Evolutionary conservation across 805 yeast genomes (phyloP).

Genomic region (Barnettozyma vustinii): DNA sequence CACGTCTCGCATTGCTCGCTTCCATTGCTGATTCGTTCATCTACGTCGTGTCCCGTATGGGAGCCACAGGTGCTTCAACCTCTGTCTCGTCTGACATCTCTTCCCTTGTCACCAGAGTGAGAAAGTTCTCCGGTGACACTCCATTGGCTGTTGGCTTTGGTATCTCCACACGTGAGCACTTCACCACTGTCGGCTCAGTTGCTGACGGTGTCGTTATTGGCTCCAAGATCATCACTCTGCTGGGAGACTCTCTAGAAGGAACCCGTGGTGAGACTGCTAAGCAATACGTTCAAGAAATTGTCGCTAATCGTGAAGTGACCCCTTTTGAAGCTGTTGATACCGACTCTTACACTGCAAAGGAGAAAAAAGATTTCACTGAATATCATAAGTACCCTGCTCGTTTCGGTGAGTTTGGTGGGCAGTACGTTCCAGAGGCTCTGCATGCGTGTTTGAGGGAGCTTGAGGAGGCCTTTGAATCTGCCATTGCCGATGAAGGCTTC

Average conservation of each 20-base stretch:
- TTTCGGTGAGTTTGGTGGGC: slow-evolving; percentile 97
- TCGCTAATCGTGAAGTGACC: slow-evolving; percentile 48
- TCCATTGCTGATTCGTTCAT: slow-evolving; percentile 91
- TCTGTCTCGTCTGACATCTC: slow-evolving; percentile 58
- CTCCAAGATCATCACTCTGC: slow-evolving; percentile 67
- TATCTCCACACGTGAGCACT: slow-evolving; percentile 90
- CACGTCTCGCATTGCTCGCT: slow-evolving; percentile 71
- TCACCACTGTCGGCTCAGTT: slow-evolving; percentile 63
- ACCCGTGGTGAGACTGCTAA: slow-evolving; percentile 57
- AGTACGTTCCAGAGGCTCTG: slow-evolving; percentile 95
- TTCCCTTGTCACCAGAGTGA: slow-evolving; percentile 66
- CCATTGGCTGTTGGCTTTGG: slow-evolving; percentile 98
- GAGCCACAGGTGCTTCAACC: slow-evolving; percentile 87
- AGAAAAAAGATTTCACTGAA: slow-evolving; percentile 42
- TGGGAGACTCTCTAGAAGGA: slow-evolving; percentile 60
- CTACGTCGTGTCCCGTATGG: slow-evolving; percentile 97
- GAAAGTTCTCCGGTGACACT: slow-evolving; percentile 65
- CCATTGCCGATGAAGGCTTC: slow-evolving; percentile 83
- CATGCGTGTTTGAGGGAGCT: slow-evolving; percentile 87
- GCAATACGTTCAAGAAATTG: slow-evolving; percentile 61
- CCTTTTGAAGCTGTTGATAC: slow-evolving; percentile 21
- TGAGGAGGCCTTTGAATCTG: slow-evolving; percentile 81
- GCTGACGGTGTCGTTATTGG: slow-evolving; percentile 98
- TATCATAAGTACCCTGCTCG: slow-evolving; percentile 64
- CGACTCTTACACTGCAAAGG: slow-evolving; percentile 32